Conservation (phyloP, 169 alveolate species). For the Ichthyophthirius multifiliis region DNA sequence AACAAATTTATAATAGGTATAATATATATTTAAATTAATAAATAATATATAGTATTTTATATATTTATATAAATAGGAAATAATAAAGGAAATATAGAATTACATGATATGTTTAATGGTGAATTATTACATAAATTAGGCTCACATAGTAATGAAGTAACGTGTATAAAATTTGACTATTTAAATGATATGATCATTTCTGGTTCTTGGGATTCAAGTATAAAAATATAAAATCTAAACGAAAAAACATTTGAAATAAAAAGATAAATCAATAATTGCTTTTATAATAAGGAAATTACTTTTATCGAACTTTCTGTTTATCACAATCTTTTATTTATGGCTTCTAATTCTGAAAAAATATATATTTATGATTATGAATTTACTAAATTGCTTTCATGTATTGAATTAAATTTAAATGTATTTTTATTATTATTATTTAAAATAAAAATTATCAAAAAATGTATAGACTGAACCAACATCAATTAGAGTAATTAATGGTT, state of each 20-base stretch:
- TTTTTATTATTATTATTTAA: neutral
- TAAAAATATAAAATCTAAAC: neutral
- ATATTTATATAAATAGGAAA: neutral
- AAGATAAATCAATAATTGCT: neutral
- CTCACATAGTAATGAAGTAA: neutral
- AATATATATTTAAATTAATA: too few relatives aligned
- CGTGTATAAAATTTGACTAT: neutral
- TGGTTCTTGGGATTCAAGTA: neutral
- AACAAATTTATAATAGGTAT: too few relatives aligned
- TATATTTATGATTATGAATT: neutral
- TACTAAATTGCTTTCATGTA: neutral
- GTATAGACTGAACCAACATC: neutral
- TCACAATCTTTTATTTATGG: neutral
- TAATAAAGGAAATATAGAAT: neutral
- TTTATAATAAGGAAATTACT: neutral
- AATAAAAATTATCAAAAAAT: neutral
- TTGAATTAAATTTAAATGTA: neutral
- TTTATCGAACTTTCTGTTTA: neutral
- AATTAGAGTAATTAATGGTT: neutral
- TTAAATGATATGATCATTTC: neutral
- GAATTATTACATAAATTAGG: neutral
- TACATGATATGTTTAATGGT: neutral
- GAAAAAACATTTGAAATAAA: neutral
- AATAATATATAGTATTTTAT: too few relatives aligned
- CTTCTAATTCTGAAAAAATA: neutral